A percentile compares a stretch with the other conserved stretches of the same genome.
These are phyloP conservation scores for Adansonia madagascariensis DNA, from an alignment of 441 rosid genomes.

Conservation along the genomic window DNA sequence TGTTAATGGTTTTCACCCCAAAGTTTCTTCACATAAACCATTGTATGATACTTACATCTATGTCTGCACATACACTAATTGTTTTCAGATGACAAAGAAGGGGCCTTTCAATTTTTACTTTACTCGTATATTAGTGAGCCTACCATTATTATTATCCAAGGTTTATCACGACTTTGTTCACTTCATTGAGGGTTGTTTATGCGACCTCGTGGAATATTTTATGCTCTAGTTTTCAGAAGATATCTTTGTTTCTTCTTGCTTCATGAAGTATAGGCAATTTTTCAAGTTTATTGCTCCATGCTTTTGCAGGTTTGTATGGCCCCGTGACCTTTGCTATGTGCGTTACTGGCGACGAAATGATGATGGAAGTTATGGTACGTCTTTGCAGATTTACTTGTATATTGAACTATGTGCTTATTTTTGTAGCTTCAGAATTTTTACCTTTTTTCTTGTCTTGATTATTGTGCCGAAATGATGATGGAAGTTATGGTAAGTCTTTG, in stretches of 20 bases:
- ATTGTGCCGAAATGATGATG: conserved; percentile 46
- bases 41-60: conserved; percentile 8
- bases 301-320: conserved; percentile 88
- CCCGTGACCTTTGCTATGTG: conserved; percentile 98
- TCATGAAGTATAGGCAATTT: background rate
- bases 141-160: background rate
- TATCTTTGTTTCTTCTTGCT: background rate
- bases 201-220: background rate
- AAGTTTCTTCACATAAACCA: background rate
- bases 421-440: conserved; percentile 27
- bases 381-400: conserved; percentile 20
- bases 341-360: conserved; percentile 99
- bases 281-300: conserved; percentile 14
- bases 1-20: background rate
- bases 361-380: conserved; percentile 93
- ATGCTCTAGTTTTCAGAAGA: background rate
- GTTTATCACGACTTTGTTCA: background rate
- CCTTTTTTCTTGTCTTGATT: conserved; percentile 28
- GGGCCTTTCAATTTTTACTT: background rate
- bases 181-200: background rate
- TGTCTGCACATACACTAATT: background rate
- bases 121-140: background rate
- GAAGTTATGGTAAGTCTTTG: conserved; percentile 79
- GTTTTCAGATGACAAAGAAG: background rate
- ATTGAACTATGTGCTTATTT: conserved; percentile 27